phyloP scores from a whole-genome alignment of 1,139 yeast species.

The Suhomyces kunorum region DNA sequence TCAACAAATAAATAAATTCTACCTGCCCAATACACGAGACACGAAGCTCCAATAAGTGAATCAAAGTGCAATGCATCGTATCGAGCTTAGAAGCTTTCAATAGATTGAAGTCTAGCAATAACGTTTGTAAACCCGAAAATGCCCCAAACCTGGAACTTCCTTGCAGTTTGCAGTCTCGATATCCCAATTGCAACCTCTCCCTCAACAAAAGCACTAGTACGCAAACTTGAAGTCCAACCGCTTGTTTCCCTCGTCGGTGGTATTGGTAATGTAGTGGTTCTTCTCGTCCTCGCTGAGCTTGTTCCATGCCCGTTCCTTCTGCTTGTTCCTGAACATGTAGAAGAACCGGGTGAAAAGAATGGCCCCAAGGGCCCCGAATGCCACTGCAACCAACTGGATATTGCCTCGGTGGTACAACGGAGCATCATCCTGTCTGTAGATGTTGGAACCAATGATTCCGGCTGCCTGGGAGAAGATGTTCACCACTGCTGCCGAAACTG shows the following conservation, averaged over 20 bases:
- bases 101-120: no score
- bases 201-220: conserved; percentile 5
- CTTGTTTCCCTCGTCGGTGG: conserved; percentile 54
- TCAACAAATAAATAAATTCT: no score
- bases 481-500: conserved; percentile 22
- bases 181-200: background rate
- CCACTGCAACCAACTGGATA: conserved; percentile 15
- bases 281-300: conserved; percentile 49
- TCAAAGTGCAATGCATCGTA: no score
- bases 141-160: no score
- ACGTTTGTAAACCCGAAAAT: no score
- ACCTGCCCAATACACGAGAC: no score
- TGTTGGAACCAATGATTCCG: conserved; percentile 17
- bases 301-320: conserved; percentile 48
- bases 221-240: conserved; percentile 53
- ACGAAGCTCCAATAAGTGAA: no score
- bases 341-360: conserved; percentile 26
- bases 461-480: conserved; percentile 21
- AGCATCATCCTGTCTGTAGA: conserved; percentile 19
- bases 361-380: conserved; percentile 16
- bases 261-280: conserved; percentile 41
- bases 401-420: conserved; percentile 21
- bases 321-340: conserved; percentile 50
- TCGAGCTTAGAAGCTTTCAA: no score
- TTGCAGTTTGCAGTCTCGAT: no score